Conservation (phyloP, 257 asterid species). For the Verbena officinalis region DNA sequence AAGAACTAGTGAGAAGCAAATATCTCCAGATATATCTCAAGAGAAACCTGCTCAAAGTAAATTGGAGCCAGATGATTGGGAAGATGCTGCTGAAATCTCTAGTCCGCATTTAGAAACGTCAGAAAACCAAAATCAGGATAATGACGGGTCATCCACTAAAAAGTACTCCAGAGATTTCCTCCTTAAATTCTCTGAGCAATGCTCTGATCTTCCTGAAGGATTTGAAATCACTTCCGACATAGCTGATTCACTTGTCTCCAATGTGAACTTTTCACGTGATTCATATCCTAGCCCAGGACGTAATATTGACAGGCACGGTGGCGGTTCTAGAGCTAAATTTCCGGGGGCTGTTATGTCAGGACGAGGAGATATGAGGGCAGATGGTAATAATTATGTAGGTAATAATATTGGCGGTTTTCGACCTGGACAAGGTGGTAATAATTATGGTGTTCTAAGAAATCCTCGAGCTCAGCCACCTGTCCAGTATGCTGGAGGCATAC, state of each 20-base stretch:
- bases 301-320: too few species aligned
- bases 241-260: conserved; percentile 44
- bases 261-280: conserved; percentile 43
- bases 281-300: conserved; percentile 60
- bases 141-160: conserved; percentile 54
- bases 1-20: conserved; percentile 35
- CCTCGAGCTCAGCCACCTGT: conserved; percentile 61
- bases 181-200: conserved; percentile 71
- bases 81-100: conserved; percentile 86
- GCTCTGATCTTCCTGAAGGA: conserved; percentile 64
- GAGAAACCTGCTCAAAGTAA: conserved; percentile 47
- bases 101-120: conserved; percentile 61
- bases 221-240: conserved; percentile 53
- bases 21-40: conserved; percentile 39
- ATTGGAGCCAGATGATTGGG: conserved; percentile 96
- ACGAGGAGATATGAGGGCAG: conserved; percentile 55
- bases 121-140: conserved; percentile 57
- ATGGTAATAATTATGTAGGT: conserved; percentile 42
- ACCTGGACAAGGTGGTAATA: conserved; percentile 55
- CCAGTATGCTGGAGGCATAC: conserved; percentile 56
- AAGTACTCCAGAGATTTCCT: conserved; percentile 87
- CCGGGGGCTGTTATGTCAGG: conserved; percentile 54
- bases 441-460: conserved; percentile 62
- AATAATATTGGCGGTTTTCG: conserved; percentile 46
- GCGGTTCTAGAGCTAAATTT: conserved; percentile 52